These are phyloP conservation scores for Hibiscus trionum DNA, from an alignment of 345 rosid genomes.

Conservation along the genomic window DNA sequence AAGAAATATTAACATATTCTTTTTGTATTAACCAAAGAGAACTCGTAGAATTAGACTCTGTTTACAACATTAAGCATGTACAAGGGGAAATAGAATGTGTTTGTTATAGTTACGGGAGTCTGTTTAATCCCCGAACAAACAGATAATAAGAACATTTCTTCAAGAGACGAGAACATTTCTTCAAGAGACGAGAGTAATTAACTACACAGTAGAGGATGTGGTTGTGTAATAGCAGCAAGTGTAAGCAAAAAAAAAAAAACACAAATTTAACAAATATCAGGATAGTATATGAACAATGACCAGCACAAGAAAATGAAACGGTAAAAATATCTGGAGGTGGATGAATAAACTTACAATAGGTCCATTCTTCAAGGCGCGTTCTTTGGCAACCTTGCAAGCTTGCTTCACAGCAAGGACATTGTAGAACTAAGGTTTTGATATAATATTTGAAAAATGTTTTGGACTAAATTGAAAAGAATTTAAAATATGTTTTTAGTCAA, in stretches of 20 bases:
- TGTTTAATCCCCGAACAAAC: not conserved
- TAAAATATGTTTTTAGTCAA: no score
- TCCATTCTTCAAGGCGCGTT: slow-evolving; percentile 78
- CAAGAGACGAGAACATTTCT: not conserved
- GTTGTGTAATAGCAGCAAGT: not conserved
- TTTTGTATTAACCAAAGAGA: not conserved
- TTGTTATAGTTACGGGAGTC: not conserved
- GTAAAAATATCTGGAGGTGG: not conserved
- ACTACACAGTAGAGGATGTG: not conserved
- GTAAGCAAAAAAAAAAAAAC: not conserved
- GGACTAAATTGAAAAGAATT: no score
- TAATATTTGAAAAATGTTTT: no score
- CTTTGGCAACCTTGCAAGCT: slow-evolving; percentile 93
- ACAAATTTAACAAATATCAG: not conserved
- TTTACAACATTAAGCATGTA: no score
- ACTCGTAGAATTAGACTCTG: not conserved
- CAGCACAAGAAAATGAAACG: not conserved
- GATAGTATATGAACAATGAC: not conserved
- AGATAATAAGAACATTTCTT: not conserved
- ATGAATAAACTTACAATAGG: slow-evolving; percentile 63
- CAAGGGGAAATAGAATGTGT: not conserved
- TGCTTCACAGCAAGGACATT: slow-evolving; percentile 91
- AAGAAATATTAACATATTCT: not conserved
- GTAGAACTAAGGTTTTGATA: no score
- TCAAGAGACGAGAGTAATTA: not conserved